Percentiles rank a stretch among this genome's conserved stretches.
Conservation (phyloP, 306 rosid genomes). For the Cucurbita maxima region DNA sequence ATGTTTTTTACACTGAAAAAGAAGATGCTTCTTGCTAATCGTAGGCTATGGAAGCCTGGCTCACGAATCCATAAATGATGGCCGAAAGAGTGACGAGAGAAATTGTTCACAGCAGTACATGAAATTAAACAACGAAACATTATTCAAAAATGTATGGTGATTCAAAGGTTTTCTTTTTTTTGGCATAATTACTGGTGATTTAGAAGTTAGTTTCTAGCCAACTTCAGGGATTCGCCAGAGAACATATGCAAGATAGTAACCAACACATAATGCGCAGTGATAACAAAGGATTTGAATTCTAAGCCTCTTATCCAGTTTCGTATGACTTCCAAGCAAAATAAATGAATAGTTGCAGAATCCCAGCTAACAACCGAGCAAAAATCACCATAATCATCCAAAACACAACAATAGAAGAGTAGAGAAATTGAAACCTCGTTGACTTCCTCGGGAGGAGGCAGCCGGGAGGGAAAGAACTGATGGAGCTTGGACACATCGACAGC, state of each 20-base stretch:
- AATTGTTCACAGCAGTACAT: neutral
- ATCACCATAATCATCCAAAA: neutral
- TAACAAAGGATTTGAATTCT: neutral
- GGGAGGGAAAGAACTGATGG: slow-evolving; percentile 14
- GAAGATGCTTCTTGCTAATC: neutral
- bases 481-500: slow-evolving; percentile 65
- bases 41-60: neutral
- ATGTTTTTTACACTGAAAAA: neutral
- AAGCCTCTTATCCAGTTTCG: neutral
- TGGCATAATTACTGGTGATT: neutral
- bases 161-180: neutral
- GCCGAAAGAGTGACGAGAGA: neutral
- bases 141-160: neutral
- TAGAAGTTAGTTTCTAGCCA: neutral
- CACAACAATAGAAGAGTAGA: neutral
- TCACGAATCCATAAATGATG: neutral
- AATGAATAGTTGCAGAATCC: neutral
- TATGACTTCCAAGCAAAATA: neutral
- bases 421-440: slow-evolving; percentile 31
- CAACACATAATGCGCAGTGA: neutral
- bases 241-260: neutral
- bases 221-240: neutral
- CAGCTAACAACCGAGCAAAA: neutral
- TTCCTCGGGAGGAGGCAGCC: slow-evolving; percentile 26
- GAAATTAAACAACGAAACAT: neutral